Evolutionary conservation across 352 stramenopile genomes (phyloP).

Genomic region (Albugo candida): DNA sequence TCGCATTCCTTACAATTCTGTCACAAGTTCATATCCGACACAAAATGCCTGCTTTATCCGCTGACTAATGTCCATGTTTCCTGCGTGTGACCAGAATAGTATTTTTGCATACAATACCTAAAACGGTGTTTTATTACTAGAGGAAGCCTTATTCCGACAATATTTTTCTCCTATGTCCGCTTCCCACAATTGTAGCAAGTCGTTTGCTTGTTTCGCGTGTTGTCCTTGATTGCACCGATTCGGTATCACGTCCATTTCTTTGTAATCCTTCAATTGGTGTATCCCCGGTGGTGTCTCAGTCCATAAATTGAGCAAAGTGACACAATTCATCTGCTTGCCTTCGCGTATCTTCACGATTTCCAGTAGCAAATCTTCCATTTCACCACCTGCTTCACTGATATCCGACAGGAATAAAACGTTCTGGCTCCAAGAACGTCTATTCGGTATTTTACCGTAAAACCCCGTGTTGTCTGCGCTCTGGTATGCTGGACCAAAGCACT

Average conservation of each 20-base stretch:
- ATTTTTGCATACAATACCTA: background rate
- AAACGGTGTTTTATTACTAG: background rate
- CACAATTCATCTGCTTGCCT: slow-evolving; percentile 4
- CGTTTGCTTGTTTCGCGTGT: background rate
- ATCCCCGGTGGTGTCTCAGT: background rate
- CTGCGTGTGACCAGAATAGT: background rate
- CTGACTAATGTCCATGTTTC: background rate
- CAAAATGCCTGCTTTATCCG: background rate
- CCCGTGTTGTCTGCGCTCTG: too few species aligned
- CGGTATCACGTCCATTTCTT: too few species aligned
- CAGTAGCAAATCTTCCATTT: slow-evolving; percentile 2
- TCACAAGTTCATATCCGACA: background rate
- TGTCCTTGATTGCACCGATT: background rate
- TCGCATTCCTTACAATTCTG: background rate
- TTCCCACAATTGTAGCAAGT: background rate
- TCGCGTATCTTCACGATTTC: slow-evolving; percentile 8
- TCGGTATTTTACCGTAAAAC: slow-evolving; percentile 1
- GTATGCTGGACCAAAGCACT: too few species aligned
- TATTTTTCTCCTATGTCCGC: background rate
- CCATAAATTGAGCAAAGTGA: slow-evolving; percentile 1
- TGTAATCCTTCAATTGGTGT: too few species aligned
- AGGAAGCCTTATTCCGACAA: background rate
- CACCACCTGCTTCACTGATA: background rate
- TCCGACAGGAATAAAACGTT: slow-evolving; percentile 3
- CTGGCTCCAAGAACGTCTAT: background rate